These are phyloP conservation scores for Trifolium repens DNA, from an alignment of 306 rosid genomes.

Conservation along the genomic window DNA sequence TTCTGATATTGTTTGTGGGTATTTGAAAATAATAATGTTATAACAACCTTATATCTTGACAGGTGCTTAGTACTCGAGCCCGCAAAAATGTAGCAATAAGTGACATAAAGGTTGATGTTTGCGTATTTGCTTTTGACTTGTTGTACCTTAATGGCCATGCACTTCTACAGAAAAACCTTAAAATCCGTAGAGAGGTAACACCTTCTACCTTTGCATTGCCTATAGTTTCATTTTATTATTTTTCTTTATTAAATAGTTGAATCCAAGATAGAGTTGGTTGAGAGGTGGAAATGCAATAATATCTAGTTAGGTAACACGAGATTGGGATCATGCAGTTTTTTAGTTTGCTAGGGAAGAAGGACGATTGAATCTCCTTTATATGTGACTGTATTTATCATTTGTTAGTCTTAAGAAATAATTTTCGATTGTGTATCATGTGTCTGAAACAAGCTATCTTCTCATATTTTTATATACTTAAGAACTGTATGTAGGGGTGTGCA, in stretches of 20 bases:
- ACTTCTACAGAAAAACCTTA: constrained; percentile 76
- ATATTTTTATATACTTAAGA: constrained; percentile 13
- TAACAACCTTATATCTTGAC: constrained; percentile 47
- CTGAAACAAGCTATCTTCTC: constrained; percentile 6
- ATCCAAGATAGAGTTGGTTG: constrained; percentile 12
- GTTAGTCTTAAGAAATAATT: constrained; percentile 9
- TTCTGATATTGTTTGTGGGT: constrained; percentile 25
- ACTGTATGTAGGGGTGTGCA: no score
- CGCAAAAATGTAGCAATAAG: constrained; percentile 77
- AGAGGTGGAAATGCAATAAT: constrained; percentile 17
- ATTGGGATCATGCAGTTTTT: constrained; percentile 7
- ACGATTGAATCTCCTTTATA: neutral
- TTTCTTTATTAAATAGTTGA: constrained; percentile 12
- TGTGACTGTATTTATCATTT: neutral
- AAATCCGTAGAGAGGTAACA: constrained; percentile 83
- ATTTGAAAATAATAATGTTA: constrained; percentile 35
- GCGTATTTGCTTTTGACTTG: constrained; percentile 89
- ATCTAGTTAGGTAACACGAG: constrained; percentile 10
- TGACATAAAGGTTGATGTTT: constrained; percentile 80
- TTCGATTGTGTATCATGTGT: constrained; percentile 12
- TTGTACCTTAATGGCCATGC: constrained; percentile 80
- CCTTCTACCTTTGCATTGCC: constrained; percentile 32
- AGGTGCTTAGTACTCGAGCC: constrained; percentile 91
- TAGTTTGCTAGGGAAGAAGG: constrained; percentile 28
- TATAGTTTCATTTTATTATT: constrained; percentile 33